phyloP scores from a whole-genome alignment of 129 eudicot genomes.

The Artemisia argyi region DNA sequence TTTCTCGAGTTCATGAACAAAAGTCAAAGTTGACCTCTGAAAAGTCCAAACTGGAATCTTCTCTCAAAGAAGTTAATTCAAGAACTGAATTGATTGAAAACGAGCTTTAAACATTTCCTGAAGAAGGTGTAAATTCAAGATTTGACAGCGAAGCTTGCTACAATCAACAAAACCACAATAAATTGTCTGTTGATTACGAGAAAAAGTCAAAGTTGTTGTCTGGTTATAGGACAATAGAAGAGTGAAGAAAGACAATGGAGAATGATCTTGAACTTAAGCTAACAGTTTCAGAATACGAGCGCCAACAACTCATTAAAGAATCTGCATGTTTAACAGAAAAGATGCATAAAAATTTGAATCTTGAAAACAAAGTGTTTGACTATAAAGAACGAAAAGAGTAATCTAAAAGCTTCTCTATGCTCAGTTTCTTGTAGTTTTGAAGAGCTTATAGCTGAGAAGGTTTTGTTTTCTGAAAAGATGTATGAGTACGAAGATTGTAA shows the following conservation, averaged over 20 bases:
- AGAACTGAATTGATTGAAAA: too few relatives aligned
- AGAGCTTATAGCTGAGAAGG: slow-evolving; percentile 51
- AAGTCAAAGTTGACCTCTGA: too few relatives aligned
- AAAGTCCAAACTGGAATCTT: too few relatives aligned
- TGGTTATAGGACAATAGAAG: slow-evolving; percentile 57
- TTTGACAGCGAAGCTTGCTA: too few relatives aligned
- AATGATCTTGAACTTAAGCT: slow-evolving; percentile 73
- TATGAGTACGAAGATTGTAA: slow-evolving; percentile 62
- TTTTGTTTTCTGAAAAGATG: slow-evolving; percentile 30
- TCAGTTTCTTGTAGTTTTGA: slow-evolving; percentile 43
- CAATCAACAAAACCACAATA: too few relatives aligned
- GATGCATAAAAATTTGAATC: slow-evolving; percentile 40
- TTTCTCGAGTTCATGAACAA: too few relatives aligned
- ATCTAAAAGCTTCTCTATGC: slow-evolving; percentile 46
- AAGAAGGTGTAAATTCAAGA: too few relatives aligned
- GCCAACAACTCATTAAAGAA: slow-evolving; percentile 64
- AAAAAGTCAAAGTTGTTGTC: too few relatives aligned
- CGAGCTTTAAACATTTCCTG: too few relatives aligned
- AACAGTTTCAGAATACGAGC: slow-evolving; percentile 70
- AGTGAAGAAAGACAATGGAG: slow-evolving; percentile 54
- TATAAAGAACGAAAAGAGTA: slow-evolving; percentile 50
- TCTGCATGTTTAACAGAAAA: slow-evolving; percentile 50
- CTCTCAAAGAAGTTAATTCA: too few relatives aligned
- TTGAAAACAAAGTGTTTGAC: slow-evolving; percentile 49
- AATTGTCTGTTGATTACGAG: too few relatives aligned